Percentiles rank a stretch among this genome's conserved stretches.
Evolutionary conservation across 768 basidiomycete species (phyloP).

Genomic region (Asterophora lycoperdoides): DNA sequence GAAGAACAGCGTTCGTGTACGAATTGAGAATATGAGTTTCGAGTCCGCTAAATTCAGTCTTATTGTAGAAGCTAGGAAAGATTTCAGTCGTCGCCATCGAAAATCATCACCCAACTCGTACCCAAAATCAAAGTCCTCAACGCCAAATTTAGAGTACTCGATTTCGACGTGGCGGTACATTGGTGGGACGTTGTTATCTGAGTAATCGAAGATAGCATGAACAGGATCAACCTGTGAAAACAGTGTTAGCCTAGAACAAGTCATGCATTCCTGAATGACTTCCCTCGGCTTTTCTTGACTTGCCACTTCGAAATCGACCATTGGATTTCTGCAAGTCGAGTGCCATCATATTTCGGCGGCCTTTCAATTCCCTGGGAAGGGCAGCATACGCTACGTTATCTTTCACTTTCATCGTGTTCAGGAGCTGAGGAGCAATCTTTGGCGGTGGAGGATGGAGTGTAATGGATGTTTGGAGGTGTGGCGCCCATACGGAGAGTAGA

Average conservation of each 20-base stretch:
- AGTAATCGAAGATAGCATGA: constrained; percentile 47
- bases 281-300: constrained; percentile 47
- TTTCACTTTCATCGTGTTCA: constrained; percentile 76
- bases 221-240: constrained; percentile 47
- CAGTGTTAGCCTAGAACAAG: constrained; percentile 3
- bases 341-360: constrained; percentile 72
- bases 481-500: constrained; percentile 72
- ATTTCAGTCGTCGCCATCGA: not conserved
- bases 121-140: constrained; percentile 99
- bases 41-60: constrained; percentile 83
- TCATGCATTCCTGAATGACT: not conserved
- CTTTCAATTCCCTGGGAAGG: constrained; percentile 80
- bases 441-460: constrained; percentile 61
- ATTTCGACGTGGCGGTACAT: constrained; percentile 93
- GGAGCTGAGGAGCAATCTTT: constrained; percentile 76
- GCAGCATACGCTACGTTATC: constrained; percentile 89
- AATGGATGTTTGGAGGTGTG: constrained; percentile 35
- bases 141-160: constrained; percentile 97
- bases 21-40: constrained; percentile 98
- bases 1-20: constrained; percentile 88
- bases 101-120: constrained; percentile 28
- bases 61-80: constrained; percentile 79
- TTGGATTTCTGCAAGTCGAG: constrained; percentile 49
- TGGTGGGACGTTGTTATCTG: constrained; percentile 61
- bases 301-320: constrained; percentile 85